Evolutionary conservation across 495 filamentous ascomycete species (phyloP).

Genomic region (Talaromyces wortmannii): DNA sequence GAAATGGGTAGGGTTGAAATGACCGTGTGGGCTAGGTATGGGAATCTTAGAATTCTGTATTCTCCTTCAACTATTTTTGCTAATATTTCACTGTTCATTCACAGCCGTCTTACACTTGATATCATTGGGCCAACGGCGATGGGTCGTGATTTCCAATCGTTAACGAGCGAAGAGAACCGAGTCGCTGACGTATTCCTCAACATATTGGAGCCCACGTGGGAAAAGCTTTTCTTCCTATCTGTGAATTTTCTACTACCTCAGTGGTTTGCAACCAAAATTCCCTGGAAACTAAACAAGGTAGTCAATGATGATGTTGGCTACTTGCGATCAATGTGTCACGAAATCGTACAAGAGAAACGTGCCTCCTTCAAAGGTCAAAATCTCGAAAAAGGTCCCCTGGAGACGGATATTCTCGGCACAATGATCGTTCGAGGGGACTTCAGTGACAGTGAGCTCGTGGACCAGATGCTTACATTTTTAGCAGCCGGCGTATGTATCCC

Average conservation of each 20-base stretch:
- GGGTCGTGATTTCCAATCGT: slow-evolving; percentile 69
- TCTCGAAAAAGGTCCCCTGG: slow-evolving; percentile 45
- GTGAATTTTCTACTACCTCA: slow-evolving; percentile 39
- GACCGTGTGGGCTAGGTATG: slow-evolving; percentile 53
- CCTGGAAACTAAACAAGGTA: slow-evolving; percentile 60
- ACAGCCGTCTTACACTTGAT: slow-evolving; percentile 67
- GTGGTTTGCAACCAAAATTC: slow-evolving; percentile 45
- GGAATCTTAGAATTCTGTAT: background rate
- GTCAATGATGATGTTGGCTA: slow-evolving; percentile 46
- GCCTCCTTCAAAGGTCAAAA: slow-evolving; percentile 43
- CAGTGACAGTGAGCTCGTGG: slow-evolving; percentile 40
- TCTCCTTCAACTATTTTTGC: background rate
- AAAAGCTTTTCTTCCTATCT: slow-evolving; percentile 39
- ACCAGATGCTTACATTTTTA: slow-evolving; percentile 49
- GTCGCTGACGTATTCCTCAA: slow-evolving; percentile 62
- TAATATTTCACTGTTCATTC: slow-evolving; percentile 3
- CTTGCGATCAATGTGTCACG: slow-evolving; percentile 55
- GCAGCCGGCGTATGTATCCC: slow-evolving; percentile 31
- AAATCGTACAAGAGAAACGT: slow-evolving; percentile 63
- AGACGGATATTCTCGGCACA: slow-evolving; percentile 62
- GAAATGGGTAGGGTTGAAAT: slow-evolving; percentile 54
- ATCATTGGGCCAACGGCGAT: slow-evolving; percentile 80
- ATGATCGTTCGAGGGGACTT: slow-evolving; percentile 48
- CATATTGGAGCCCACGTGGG: slow-evolving; percentile 41
- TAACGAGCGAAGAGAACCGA: slow-evolving; percentile 54